phyloP scores from a whole-genome alignment of 179 eudicot species.

The Dionaea muscipula region DNA sequence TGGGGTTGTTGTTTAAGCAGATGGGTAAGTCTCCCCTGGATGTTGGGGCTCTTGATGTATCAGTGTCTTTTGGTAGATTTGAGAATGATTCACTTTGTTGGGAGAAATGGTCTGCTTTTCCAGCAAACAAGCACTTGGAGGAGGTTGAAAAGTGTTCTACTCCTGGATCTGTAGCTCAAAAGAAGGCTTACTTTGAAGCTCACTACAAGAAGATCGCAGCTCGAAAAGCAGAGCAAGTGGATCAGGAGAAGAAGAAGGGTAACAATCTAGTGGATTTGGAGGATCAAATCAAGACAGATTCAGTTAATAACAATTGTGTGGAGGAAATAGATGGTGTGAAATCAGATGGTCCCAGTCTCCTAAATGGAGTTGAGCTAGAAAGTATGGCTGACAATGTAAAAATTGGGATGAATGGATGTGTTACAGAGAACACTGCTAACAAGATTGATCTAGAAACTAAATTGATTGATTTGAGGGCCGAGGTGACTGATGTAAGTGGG shows the following conservation, averaged over 20 bases:
- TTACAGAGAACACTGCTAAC: too few relatives aligned
- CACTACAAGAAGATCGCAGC: constrained; percentile 33
- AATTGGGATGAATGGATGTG: too few relatives aligned
- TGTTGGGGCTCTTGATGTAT: constrained; percentile 33
- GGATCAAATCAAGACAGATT: constrained; percentile 17
- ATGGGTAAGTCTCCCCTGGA: constrained; percentile 44
- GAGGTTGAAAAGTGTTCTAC: constrained; percentile 29
- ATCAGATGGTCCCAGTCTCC: constrained; percentile 10
- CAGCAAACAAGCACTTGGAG: constrained; percentile 23
- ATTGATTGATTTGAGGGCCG: too few relatives aligned
- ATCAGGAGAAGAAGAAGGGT: constrained; percentile 26
- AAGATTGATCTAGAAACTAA: too few relatives aligned
- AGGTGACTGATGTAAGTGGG: too few relatives aligned
- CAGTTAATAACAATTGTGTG: constrained; percentile 10
- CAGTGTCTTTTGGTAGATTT: constrained; percentile 33
- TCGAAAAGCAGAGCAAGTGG: constrained; percentile 26
- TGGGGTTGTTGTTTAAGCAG: constrained; percentile 23
- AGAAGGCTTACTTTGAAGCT: constrained; percentile 37
- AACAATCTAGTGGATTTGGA: constrained; percentile 12
- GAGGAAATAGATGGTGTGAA: constrained; percentile 16
- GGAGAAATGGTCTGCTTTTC: constrained; percentile 36
- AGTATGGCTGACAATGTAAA: too few relatives aligned
- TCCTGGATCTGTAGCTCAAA: constrained; percentile 38
- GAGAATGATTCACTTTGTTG: constrained; percentile 24
- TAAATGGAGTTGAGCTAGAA: constrained; percentile 5